Percentiles rank a stretch among this genome's conserved stretches.
These are phyloP conservation scores for Lasiosphaeriaceae sp. DNA, from an alignment of 495 filamentous ascomycete species.

Conservation along the genomic window DNA sequence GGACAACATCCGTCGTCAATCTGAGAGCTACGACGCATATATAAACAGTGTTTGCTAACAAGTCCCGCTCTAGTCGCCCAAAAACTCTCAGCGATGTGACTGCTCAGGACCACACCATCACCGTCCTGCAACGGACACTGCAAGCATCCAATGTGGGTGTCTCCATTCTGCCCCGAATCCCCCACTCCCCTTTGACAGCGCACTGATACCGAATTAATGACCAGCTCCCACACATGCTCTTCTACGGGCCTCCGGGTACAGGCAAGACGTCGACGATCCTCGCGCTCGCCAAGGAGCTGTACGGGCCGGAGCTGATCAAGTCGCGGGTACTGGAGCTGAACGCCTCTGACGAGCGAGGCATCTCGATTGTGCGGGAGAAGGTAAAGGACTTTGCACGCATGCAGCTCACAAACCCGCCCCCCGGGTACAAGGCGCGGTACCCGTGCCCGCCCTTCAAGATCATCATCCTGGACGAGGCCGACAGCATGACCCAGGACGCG, in stretches of 20 bases:
- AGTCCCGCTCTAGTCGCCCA: conserved; percentile 62
- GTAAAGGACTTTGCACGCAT: conserved; percentile 97
- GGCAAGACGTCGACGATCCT: conserved; percentile 99
- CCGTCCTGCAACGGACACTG: conserved; percentile 83
- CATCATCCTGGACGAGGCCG: conserved; percentile 94
- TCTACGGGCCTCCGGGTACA: conserved; percentile 96
- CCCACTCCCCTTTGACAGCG: not conserved
- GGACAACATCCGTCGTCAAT: conserved; percentile 24
- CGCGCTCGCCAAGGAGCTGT: conserved; percentile 91
- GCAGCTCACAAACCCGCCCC: conserved; percentile 78
- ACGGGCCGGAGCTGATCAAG: conserved; percentile 90
- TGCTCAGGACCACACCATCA: conserved; percentile 95
- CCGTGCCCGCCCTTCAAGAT: conserved; percentile 98
- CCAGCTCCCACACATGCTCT: conserved; percentile 98
- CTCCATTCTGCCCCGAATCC: not conserved
- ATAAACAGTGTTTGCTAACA: conserved; percentile 15
- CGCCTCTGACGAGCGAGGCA: conserved; percentile 97
- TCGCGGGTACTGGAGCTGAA: conserved; percentile 96
- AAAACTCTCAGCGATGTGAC: conserved; percentile 92
- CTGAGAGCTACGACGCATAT: not conserved
- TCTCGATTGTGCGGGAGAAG: conserved; percentile 95
- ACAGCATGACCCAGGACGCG: conserved; percentile 98
- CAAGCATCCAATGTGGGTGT: conserved; percentile 81
- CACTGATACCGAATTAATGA: conserved; percentile 4
- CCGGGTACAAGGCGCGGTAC: conserved; percentile 66